Evolutionary conservation across 192 early-diverging fungal species (phyloP).

Genomic region (Podila clonocystis): DNA sequence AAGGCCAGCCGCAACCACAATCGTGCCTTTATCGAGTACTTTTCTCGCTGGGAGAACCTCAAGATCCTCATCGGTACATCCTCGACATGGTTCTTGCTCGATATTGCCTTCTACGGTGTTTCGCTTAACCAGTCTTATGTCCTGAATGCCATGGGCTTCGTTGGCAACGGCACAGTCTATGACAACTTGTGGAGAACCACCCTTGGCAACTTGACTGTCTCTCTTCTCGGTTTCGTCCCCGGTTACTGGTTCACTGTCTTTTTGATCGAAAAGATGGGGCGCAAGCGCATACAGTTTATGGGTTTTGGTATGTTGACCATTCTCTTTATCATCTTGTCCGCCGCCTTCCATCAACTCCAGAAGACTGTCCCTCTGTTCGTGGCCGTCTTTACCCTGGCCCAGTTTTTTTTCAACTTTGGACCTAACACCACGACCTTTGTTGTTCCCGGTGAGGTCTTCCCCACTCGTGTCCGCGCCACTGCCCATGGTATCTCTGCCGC

Average conservation of each 20-base stretch:
- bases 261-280: slow-evolving; percentile 82
- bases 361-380: slow-evolving; percentile 58
- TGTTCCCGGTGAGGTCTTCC: slow-evolving; percentile 70
- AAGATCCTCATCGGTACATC: slow-evolving; percentile 79
- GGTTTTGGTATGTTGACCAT: slow-evolving; percentile 78
- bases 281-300: slow-evolving; percentile 87
- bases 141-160: slow-evolving; percentile 72
- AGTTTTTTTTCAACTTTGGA: slow-evolving; percentile 73
- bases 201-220: slow-evolving; percentile 90
- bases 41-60: slow-evolving; percentile 77
- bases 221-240: slow-evolving; percentile 81
- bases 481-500: slow-evolving; percentile 80
- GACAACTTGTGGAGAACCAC: slow-evolving; percentile 66
- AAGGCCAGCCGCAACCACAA: slow-evolving; percentile 35
- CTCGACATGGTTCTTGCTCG: slow-evolving; percentile 76
- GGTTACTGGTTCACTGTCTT: slow-evolving; percentile 95
- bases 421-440: slow-evolving; percentile 80
- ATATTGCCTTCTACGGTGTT: slow-evolving; percentile 76
- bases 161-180: slow-evolving; percentile 28
- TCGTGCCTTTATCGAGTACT: slow-evolving; percentile 72
- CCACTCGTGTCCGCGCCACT: slow-evolving; percentile 62
- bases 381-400: slow-evolving; percentile 42
- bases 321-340: slow-evolving; percentile 65
- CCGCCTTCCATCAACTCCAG: slow-evolving; percentile 40
- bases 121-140: slow-evolving; percentile 71